Evolutionary conservation across 805 yeast species (phyloP).

Genomic region (Candida yuanshanica): DNA sequence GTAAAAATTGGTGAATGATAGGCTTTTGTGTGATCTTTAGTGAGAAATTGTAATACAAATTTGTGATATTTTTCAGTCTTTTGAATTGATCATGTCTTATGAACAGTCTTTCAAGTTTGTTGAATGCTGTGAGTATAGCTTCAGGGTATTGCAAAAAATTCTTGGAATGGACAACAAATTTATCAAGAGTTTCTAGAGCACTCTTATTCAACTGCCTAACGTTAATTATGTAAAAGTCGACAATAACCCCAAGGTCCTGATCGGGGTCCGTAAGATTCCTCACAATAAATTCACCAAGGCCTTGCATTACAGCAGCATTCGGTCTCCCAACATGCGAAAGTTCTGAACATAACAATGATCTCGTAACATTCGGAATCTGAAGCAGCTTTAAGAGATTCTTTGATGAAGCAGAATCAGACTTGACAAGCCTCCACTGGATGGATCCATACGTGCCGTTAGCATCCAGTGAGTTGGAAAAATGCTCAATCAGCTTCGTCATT

Average conservation of each 20-base stretch:
- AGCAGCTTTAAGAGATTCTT: conserved; percentile 10
- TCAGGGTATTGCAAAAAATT: conserved; percentile 4
- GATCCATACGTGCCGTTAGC: background rate
- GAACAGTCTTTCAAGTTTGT: conserved; percentile 19
- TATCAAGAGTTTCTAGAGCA: conserved; percentile 5
- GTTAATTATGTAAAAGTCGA: conserved; percentile 5
- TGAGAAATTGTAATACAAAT: conserved; percentile 37
- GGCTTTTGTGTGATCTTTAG: conserved; percentile 4
- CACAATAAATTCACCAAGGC: conserved; percentile 10
- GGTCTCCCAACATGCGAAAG: conserved; percentile 11
- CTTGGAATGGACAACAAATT: conserved; percentile 4
- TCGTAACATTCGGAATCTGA: conserved; percentile 9
- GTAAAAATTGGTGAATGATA: background rate
- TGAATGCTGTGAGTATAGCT: conserved; percentile 11
- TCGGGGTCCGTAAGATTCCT: background rate
- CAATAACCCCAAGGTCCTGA: conserved; percentile 1
- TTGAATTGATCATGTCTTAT: conserved; percentile 25
- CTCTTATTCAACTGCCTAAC: background rate
- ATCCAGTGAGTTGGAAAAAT: background rate
- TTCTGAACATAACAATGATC: conserved; percentile 12
- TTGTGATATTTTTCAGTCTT: conserved; percentile 41
- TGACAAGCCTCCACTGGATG: conserved; percentile 16
- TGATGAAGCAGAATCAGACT: conserved; percentile 6
- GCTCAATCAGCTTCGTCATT: conserved; percentile 2
- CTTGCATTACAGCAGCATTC: conserved; percentile 9